phyloP scores from a whole-genome alignment of 805 yeast species.

The Lachancea sp. region DNA sequence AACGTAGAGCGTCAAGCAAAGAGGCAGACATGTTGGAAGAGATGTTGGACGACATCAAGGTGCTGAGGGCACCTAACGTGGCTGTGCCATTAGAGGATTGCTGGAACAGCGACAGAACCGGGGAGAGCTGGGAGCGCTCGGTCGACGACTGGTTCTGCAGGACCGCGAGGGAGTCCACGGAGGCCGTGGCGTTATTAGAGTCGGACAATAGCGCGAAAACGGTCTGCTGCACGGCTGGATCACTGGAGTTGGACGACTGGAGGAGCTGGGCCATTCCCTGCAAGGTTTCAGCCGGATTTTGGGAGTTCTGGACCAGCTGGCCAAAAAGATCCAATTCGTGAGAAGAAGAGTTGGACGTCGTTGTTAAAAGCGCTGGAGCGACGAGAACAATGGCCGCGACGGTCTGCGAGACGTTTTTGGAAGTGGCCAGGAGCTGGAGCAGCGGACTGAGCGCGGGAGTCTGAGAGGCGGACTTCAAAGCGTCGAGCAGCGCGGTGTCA shows the following conservation, averaged over 20 bases:
- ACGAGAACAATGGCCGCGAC: constrained; percentile 22
- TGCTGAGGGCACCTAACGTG: constrained; percentile 18
- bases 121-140: constrained; percentile 21
- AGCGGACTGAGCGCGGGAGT: constrained; percentile 29
- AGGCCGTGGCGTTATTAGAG: constrained; percentile 22
- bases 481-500: constrained; percentile 19
- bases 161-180: constrained; percentile 22
- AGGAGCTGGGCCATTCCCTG: constrained; percentile 19
- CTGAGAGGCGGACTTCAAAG: constrained; percentile 22
- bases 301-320: constrained; percentile 15
- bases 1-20: constrained; percentile 16
- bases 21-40: constrained; percentile 15
- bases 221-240: constrained; percentile 11
- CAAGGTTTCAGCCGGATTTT: constrained; percentile 18
- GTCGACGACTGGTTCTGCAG: constrained; percentile 21
- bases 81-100: constrained; percentile 20
- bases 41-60: constrained; percentile 20
- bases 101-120: constrained; percentile 23
- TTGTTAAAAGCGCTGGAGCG: constrained; percentile 26
- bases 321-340: constrained; percentile 13
- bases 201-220: constrained; percentile 22
- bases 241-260: constrained; percentile 8
- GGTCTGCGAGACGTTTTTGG: constrained; percentile 21
- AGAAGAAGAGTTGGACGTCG: constrained; percentile 7
- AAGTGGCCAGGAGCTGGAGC: constrained; percentile 23